phyloP scores from a whole-genome alignment of 768 basidiomycete species.

The Lentinula aciculospora region DNA sequence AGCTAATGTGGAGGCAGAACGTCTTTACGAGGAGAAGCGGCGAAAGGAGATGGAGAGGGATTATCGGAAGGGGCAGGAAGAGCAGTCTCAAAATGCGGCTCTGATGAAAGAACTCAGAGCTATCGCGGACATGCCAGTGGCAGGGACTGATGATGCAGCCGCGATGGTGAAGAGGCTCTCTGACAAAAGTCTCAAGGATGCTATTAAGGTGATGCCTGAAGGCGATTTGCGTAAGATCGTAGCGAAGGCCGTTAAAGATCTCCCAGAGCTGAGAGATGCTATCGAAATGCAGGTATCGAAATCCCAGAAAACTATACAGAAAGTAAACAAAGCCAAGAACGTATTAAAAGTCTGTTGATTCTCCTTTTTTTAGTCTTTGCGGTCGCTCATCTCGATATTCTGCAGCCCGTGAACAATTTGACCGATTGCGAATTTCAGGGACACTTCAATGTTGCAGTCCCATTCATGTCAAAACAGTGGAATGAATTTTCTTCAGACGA shows the following conservation, averaged over 20 bases:
- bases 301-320: not conserved
- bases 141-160: not conserved
- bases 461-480: no score
- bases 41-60: not conserved
- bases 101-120: not conserved
- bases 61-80: not conserved
- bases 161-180: not conserved
- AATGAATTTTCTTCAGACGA: not conserved
- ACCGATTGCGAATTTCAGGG: not conserved
- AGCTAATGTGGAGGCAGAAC: not conserved
- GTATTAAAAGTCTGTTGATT: not conserved
- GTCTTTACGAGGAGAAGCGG: not conserved
- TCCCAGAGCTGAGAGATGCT: not conserved
- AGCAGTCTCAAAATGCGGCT: not conserved
- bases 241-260: not conserved
- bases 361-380: no score
- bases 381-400: no score
- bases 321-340: not conserved
- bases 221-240: not conserved
- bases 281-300: not conserved
- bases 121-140: not conserved
- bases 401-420: not conserved
- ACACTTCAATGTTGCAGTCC: not conserved
- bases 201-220: not conserved
- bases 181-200: not conserved